phyloP scores from a whole-genome alignment of 192 early-diverging fungal species.

The Pilaira anomala region DNA sequence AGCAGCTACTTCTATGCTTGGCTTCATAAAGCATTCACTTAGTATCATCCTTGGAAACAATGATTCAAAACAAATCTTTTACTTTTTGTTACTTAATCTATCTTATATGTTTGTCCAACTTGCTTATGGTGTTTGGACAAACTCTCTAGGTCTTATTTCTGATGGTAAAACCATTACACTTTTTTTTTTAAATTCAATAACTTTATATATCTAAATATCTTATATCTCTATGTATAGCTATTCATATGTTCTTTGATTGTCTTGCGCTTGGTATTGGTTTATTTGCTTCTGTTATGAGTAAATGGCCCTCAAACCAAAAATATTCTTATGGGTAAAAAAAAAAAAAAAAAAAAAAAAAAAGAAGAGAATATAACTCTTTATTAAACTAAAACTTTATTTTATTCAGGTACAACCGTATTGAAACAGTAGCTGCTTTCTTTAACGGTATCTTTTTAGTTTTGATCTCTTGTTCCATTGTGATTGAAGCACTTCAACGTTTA shows the following conservation, averaged over 20 bases:
- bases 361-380: slow-evolving; percentile 3
- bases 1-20: slow-evolving; percentile 14
- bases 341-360: not conserved
- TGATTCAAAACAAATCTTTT: slow-evolving; percentile 90
- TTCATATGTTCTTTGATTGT: slow-evolving; percentile 98
- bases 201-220: not conserved
- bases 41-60: slow-evolving; percentile 60
- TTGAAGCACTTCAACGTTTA: slow-evolving; percentile 87
- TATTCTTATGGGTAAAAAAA: slow-evolving; percentile 69
- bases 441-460: slow-evolving; percentile 90
- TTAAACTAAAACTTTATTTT: not conserved
- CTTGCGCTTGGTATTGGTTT: slow-evolving; percentile 85
- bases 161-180: slow-evolving; percentile 54
- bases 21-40: slow-evolving; percentile 33
- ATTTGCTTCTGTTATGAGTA: slow-evolving; percentile 84
- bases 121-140: slow-evolving; percentile 73
- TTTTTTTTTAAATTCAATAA: not conserved
- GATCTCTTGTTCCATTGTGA: slow-evolving; percentile 85
- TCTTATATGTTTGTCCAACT: slow-evolving; percentile 91
- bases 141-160: slow-evolving; percentile 86
- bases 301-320: slow-evolving; percentile 81
- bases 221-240: slow-evolving; percentile 49
- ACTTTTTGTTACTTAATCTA: slow-evolving; percentile 89
- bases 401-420: slow-evolving; percentile 82
- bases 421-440: slow-evolving; percentile 88